Conservation (phyloP, 495 filamentous ascomycete species). For the Penicillium argentinense region DNA sequence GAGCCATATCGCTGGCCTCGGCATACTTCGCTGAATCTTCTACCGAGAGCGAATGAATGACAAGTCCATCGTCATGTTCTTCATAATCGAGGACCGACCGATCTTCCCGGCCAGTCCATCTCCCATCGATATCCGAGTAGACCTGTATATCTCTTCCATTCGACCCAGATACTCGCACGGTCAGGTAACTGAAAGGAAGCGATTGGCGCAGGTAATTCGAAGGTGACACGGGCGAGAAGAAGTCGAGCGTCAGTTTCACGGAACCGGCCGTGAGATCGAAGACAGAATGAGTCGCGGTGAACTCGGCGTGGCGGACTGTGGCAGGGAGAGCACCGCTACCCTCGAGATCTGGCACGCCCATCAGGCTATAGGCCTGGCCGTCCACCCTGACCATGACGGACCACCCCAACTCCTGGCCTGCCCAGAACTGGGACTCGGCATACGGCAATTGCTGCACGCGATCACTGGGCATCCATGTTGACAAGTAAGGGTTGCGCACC, state of each 20-base stretch:
- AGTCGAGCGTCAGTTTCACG: constrained; percentile 50
- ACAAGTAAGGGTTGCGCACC: constrained; percentile 48
- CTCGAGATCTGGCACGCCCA: constrained; percentile 36
- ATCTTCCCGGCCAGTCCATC: constrained; percentile 43
- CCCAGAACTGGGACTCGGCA: constrained; percentile 51
- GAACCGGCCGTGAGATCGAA: constrained; percentile 44
- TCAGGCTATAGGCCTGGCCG: constrained; percentile 47
- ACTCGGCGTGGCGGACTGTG: constrained; percentile 38
- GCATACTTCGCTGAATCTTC: constrained; percentile 37
- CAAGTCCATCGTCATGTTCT: constrained; percentile 17
- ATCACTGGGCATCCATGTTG: constrained; percentile 48
- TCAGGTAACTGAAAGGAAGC: constrained; percentile 77
- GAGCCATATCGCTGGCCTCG: constrained; percentile 46
- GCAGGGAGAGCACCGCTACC: constrained; percentile 32
- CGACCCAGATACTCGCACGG: constrained; percentile 52
- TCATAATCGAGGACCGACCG: constrained; percentile 30
- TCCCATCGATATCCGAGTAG: constrained; percentile 50
- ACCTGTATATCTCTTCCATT: constrained; percentile 39
- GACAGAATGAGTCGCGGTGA: constrained; percentile 47
- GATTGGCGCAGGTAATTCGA: constrained; percentile 80
- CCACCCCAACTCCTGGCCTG: constrained; percentile 47
- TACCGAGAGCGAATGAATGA: constrained; percentile 33
- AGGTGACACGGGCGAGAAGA: constrained; percentile 85
- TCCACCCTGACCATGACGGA: constrained; percentile 49
- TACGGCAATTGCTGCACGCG: constrained; percentile 36